Percentiles rank a stretch among this genome's conserved stretches.
These are phyloP conservation scores for Chimonanthus praecox DNA, from an alignment of 164 flowering plant genomes.

Conservation along the genomic window DNA sequence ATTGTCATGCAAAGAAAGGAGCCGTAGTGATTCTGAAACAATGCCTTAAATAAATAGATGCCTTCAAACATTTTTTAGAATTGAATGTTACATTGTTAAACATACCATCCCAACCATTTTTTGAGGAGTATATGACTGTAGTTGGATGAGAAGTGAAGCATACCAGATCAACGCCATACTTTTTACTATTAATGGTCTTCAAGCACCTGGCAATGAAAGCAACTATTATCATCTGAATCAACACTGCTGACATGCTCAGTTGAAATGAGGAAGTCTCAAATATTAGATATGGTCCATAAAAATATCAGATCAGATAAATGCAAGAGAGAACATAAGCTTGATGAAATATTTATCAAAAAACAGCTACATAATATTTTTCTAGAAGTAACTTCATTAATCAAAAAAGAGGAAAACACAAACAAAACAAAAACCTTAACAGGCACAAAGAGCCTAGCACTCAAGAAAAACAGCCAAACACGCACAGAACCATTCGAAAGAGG, in stretches of 20 bases:
- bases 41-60: constrained; percentile 6
- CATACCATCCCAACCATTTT: constrained; percentile 99
- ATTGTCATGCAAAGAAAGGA: constrained; percentile 92
- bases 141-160: constrained; percentile 94
- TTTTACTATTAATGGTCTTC: constrained; percentile 99
- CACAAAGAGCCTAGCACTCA: no score
- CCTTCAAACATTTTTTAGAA: constrained; percentile 2
- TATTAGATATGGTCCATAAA: no score
- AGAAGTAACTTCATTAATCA: no score
- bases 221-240: neutral
- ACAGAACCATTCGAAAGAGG: no score
- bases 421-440: no score
- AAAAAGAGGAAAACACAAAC: no score
- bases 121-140: constrained; percentile 95
- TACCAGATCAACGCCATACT: constrained; percentile 96
- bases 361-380: no score
- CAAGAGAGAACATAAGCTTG: no score
- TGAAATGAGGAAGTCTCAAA: neutral
- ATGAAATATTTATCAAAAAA: no score
- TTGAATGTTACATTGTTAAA: neutral
- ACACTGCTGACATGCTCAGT: neutral
- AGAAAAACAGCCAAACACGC: no score
- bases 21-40: constrained; percentile 82
- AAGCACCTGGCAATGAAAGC: constrained; percentile 52
- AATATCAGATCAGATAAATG: no score